Evolutionary conservation across 1,284 basidiomycete genomes (phyloP).

Genomic region (Naganishia sp.): DNA sequence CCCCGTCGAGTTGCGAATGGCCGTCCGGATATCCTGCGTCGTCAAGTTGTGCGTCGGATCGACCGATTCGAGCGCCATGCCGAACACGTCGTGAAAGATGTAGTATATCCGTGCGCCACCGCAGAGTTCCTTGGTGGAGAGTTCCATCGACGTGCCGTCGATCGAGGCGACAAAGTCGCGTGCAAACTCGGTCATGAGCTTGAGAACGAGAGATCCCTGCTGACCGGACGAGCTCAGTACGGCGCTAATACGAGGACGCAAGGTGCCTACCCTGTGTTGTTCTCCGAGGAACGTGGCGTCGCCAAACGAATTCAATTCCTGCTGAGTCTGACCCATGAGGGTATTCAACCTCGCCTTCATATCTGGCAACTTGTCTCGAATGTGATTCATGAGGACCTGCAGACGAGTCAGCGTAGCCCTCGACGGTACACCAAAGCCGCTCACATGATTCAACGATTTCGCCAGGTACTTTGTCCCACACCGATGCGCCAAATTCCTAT

Average conservation of each 20-base stretch:
- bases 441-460: constrained; percentile 87
- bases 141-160: constrained; percentile 95
- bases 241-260: not conserved
- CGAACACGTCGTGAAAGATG: constrained; percentile 99
- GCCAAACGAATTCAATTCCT: constrained; percentile 94
- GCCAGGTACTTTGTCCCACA: constrained; percentile 95
- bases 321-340: constrained; percentile 97
- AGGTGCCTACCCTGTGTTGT: constrained; percentile 67
- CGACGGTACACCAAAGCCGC: constrained; percentile 34
- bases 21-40: constrained; percentile 93
- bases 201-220: constrained; percentile 84
- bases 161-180: constrained; percentile 97
- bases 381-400: constrained; percentile 94
- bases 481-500: constrained; percentile 94
- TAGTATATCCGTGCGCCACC: constrained; percentile 98
- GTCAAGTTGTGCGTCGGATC: constrained; percentile 90
- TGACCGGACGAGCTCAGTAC: not conserved
- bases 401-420: not conserved
- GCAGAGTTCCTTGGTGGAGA: constrained; percentile 97
- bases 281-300: constrained; percentile 92
- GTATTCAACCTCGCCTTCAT: constrained; percentile 99
- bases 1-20: constrained; percentile 97
- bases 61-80: constrained; percentile 83
- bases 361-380: constrained; percentile 96
- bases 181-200: constrained; percentile 98